These are phyloP conservation scores for Fusarium sp. DNA, from an alignment of 2,329 filamentous ascomycete genomes.

Conservation along the genomic window DNA sequence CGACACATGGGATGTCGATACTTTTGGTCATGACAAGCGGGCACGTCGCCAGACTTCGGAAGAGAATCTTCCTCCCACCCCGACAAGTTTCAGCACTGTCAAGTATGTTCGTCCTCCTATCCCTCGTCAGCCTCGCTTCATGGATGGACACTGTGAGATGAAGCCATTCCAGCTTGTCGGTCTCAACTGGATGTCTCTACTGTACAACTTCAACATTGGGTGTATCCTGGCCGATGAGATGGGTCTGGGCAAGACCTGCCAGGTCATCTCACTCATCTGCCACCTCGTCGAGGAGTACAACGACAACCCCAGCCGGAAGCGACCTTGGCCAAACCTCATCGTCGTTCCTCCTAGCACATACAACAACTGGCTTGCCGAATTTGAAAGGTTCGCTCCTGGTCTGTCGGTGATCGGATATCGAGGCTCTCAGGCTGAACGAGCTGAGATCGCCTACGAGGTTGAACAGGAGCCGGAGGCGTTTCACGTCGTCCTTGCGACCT, in stretches of 20 bases:
- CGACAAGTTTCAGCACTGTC: constrained; percentile 51
- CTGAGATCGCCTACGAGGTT: constrained; percentile 72
- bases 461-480: constrained; percentile 75
- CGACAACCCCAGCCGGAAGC: constrained; percentile 33
- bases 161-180: constrained; percentile 96
- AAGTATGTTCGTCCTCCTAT: constrained; percentile 58
- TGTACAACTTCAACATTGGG: constrained; percentile 83
- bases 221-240: constrained; percentile 98
- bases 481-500: constrained; percentile 70
- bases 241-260: constrained; percentile 96
- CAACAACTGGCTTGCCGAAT: constrained; percentile 96
- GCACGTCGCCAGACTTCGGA: constrained; percentile 47
- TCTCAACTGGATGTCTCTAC: constrained; percentile 90
- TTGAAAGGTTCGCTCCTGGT: constrained; percentile 84
- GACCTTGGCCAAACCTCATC: constrained; percentile 80
- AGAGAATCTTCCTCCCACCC: constrained; percentile 56
- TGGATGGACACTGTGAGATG: constrained; percentile 81
- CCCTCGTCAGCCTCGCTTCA: constrained; percentile 76
- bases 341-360: constrained; percentile 94
- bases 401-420: constrained; percentile 79
- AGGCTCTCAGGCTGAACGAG: constrained; percentile 75
- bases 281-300: constrained; percentile 78
- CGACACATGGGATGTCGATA: constrained; percentile 62
- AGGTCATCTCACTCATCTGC: constrained; percentile 92
- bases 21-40: constrained; percentile 56